These are phyloP conservation scores for Teratosphaeria pseudoeucalypti DNA, from an alignment of 2,329 filamentous ascomycete species.

Conservation along the genomic window DNA sequence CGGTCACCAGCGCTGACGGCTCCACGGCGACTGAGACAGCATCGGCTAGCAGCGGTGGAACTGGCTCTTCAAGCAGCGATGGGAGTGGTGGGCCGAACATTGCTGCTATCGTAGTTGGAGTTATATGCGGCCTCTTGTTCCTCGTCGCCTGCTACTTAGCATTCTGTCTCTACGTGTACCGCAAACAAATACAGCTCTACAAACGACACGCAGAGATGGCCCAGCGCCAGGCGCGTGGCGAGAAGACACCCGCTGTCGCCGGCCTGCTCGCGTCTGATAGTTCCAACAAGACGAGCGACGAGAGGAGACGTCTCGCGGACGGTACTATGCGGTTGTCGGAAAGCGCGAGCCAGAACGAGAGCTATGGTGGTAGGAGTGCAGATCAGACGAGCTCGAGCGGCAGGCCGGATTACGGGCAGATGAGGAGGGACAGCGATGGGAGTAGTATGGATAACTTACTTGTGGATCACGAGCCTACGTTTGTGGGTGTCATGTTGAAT, in stretches of 20 bases:
- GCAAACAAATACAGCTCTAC: constrained; percentile 59
- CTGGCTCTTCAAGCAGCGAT: constrained; percentile 5
- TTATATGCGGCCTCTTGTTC: constrained; percentile 56
- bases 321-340: constrained; percentile 14
- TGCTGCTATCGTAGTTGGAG: constrained; percentile 46
- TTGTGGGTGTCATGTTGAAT: constrained; percentile 56
- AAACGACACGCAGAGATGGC: constrained; percentile 57
- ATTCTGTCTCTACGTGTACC: constrained; percentile 64
- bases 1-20: constrained; percentile 43
- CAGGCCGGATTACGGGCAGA: constrained; percentile 13
- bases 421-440: constrained; percentile 32
- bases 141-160: constrained; percentile 54
- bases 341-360: constrained; percentile 24
- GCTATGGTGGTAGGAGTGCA: constrained; percentile 12
- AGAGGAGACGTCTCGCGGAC: neutral
- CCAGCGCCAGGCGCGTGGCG: constrained; percentile 44
- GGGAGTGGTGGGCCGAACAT: constrained; percentile 31
- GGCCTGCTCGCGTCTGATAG: constrained; percentile 19
- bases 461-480: constrained; percentile 56
- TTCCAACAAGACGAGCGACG: constrained; percentile 14
- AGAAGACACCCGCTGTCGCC: constrained; percentile 15
- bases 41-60: constrained; percentile 24
- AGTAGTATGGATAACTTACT: constrained; percentile 49
- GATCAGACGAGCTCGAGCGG: constrained; percentile 8
- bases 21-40: constrained; percentile 37